Base-by-base conservation (phyloP, 2,329 filamentous ascomycete species). In the Ilyonectria robusta region DNA sequence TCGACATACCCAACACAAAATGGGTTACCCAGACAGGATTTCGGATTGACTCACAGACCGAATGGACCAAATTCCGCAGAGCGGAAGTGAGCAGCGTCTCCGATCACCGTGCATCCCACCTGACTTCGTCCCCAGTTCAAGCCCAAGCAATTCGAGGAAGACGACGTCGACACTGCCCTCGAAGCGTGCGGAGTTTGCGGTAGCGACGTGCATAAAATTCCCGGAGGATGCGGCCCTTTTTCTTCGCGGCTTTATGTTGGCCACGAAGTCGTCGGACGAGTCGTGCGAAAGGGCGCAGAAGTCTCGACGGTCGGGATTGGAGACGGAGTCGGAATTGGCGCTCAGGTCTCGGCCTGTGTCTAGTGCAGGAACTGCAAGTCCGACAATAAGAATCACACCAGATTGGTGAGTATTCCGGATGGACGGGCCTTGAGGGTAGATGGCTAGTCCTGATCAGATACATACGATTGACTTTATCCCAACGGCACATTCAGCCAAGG, bases 141-240 rank as follows among this genome's bases (percentile, higher is more conserved):
- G 31, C 80, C 80, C 15, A 82, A 82, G 72, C 75, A 78, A 1
- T 82, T 81, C 35, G 79, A 69, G 17, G 74, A 78, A 8, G 73
- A 77, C 61, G 78, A 79, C 72, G 21, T 21, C 21, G 92, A 94
- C 76, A 88, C 94, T 77, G 89, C 92, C 80, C 91, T 94, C 71
- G 87, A 91, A 62, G 89, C 87, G 67, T 93, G 91, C 77, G 90
- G 91, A 75, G 82, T 91, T 59, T 91, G 89, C 76, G 88, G 89
- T 69, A 88, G 85, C 60, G 88, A 91, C 71, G 82, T 91, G 15
- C 88, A 90, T 79, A 89, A 86, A 26, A 80, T 89, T 61, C 87
- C 82, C 57, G 85, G 86, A 63, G 87, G 87, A 66, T 89, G 87
- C 88, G 86, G 87, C 44, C 80, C 82, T 13, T 83, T 77, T 54